Evolutionary conservation across 2,329 filamentous ascomycete genomes (phyloP).

Genomic region (Ceratocystiopsis sp.): DNA sequence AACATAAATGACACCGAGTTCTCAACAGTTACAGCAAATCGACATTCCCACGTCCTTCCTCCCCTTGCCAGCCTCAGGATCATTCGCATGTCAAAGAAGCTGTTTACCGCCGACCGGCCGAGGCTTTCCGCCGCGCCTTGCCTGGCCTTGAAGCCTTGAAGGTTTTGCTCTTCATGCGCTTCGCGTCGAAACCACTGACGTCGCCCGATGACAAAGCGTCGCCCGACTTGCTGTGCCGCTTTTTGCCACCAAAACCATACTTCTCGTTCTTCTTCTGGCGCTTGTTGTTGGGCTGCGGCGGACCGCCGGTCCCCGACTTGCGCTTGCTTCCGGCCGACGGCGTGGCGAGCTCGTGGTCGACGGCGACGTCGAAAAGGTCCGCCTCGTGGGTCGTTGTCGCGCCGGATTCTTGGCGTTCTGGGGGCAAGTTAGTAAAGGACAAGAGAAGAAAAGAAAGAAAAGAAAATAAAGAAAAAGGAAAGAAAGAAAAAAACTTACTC

Average conservation of each 20-base stretch:
- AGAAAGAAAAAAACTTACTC: conserved; percentile 36
- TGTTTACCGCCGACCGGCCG: conserved; percentile 16
- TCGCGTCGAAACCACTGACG: conserved; percentile 60
- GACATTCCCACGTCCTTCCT: neutral
- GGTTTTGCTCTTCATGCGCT: conserved; percentile 58
- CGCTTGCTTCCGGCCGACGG: conserved; percentile 14
- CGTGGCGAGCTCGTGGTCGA: conserved; percentile 48
- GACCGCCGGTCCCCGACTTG: conserved; percentile 18
- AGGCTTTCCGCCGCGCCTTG: conserved; percentile 33
- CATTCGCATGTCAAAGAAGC: neutral
- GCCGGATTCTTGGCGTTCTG: conserved; percentile 67
- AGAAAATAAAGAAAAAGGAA: neutral
- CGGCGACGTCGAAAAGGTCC: conserved; percentile 79
- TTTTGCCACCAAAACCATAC: conserved; percentile 93
- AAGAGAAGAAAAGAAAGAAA: conserved; percentile 4
- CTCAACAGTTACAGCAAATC: neutral
- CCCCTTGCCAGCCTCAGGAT: neutral
- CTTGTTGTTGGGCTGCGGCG: conserved; percentile 40
- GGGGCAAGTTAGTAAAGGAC: conserved; percentile 8
- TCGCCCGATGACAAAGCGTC: conserved; percentile 74
- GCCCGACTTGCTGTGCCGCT: conserved; percentile 76
- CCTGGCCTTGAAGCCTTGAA: conserved; percentile 13
- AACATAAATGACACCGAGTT: neutral
- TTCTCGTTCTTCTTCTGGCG: conserved; percentile 88
- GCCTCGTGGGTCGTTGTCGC: conserved; percentile 55